A percentile compares a stretch with the other conserved stretches of the same genome.
phyloP scores from a whole-genome alignment of 805 yeast species.

The Hanseniaspora clermontiae region DNA sequence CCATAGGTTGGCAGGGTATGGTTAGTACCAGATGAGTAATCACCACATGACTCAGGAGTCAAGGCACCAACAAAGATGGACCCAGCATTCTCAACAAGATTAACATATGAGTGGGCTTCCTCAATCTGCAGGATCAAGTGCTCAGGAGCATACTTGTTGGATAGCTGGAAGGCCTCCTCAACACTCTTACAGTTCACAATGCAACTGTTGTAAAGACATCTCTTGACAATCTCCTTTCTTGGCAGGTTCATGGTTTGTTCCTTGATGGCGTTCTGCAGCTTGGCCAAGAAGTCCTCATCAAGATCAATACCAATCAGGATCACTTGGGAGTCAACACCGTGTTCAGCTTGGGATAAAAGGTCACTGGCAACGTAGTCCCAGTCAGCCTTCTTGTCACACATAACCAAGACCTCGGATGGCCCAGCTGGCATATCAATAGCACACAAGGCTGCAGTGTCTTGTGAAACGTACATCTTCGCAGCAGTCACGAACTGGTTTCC shows the following conservation, averaged over 20 bases:
- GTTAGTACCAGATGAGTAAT: constrained; percentile 94
- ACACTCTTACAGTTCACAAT: constrained; percentile 55
- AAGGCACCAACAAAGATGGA: constrained; percentile 91
- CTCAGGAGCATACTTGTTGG: constrained; percentile 93
- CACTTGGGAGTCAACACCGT: constrained; percentile 96
- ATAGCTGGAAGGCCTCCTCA: constrained; percentile 73
- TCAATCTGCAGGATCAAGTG: constrained; percentile 86
- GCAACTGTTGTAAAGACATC: constrained; percentile 84
- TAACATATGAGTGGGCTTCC: constrained; percentile 60
- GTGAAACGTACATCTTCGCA: constrained; percentile 94
- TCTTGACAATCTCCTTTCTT: constrained; percentile 82
- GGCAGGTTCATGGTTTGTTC: constrained; percentile 75
- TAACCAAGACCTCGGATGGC: constrained; percentile 93
- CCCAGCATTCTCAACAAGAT: constrained; percentile 80
- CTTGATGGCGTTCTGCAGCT: constrained; percentile 71
- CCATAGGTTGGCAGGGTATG: constrained; percentile 98
- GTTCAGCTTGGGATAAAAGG: constrained; percentile 94
- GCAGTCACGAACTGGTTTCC: constrained; percentile 99
- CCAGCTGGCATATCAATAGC: constrained; percentile 99
- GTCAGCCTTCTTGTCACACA: constrained; percentile 78
- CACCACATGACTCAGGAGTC: constrained; percentile 97
- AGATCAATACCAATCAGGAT: constrained; percentile 74
- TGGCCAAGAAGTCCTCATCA: constrained; percentile 44
- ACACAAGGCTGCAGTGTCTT: constrained; percentile 87
- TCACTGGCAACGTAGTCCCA: constrained; percentile 97